Evolutionary conservation across 2,329 filamentous ascomycete species (phyloP).

Genomic region (Xylariaceae sp.): DNA sequence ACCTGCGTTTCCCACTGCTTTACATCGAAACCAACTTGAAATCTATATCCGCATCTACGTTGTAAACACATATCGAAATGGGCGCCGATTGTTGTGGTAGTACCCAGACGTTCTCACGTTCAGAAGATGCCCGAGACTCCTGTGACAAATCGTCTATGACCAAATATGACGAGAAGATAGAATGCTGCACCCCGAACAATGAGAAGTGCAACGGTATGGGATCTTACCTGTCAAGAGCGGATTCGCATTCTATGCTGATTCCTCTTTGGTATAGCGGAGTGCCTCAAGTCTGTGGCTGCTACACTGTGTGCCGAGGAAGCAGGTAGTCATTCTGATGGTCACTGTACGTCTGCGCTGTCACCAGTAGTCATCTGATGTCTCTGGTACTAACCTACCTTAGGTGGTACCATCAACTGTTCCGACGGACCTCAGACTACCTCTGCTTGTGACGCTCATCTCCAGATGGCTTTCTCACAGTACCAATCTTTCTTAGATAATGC

Average conservation of each 20-base stretch:
- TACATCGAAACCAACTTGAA: neutral
- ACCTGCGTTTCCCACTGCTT: too few species aligned
- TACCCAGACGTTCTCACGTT: conserved; percentile 2
- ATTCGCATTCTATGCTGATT: neutral
- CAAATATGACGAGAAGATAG: neutral
- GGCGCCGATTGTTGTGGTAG: conserved; percentile 25
- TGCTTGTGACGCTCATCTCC: conserved; percentile 22
- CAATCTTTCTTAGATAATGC: conserved; percentile 25
- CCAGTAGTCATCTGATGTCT: neutral
- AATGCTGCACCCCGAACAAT: conserved; percentile 18
- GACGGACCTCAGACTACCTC: neutral
- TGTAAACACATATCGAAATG: conserved; percentile 8
- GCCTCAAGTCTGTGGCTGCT: conserved; percentile 21
- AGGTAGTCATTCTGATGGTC: conserved; percentile 8
- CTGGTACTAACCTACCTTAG: conserved; percentile 2
- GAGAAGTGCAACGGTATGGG: conserved; percentile 23
- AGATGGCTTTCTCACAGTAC: conserved; percentile 23
- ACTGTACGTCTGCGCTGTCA: conserved; percentile 5
- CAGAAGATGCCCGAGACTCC: neutral
- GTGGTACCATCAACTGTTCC: neutral
- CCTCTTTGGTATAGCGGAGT: conserved; percentile 6
- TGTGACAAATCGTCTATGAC: neutral
- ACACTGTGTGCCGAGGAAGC: conserved; percentile 22
- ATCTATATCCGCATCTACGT: neutral
- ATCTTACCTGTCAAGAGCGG: neutral